phyloP scores from a whole-genome alignment of 352 stramenopile genomes.

The Thalassiosira mediterranea region DNA sequence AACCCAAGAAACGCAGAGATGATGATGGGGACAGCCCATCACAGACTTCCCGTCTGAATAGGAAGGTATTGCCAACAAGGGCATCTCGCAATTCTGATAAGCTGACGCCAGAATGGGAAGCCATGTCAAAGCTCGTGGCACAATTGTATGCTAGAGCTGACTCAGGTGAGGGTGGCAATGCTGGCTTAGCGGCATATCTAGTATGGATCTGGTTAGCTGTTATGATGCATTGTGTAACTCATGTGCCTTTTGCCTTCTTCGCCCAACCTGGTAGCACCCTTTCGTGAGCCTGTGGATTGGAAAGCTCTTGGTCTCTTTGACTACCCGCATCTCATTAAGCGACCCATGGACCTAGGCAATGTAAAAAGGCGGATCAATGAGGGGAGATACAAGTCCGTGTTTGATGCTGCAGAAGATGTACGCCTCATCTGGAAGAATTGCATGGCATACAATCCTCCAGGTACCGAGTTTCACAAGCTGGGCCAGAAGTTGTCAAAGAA shows the following conservation, averaged over 20 bases:
- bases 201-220: slow-evolving; percentile 22
- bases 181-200: slow-evolving; percentile 11
- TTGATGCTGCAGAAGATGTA: slow-evolving; percentile 80
- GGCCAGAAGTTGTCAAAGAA: slow-evolving; percentile 77
- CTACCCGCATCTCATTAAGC: slow-evolving; percentile 85
- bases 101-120: slow-evolving; percentile 51
- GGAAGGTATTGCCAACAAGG: slow-evolving; percentile 40
- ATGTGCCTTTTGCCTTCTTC: background rate
- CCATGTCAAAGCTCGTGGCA: slow-evolving; percentile 59
- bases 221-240: background rate
- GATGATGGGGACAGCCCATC: slow-evolving; percentile 5
- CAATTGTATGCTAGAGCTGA: slow-evolving; percentile 65
- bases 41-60: slow-evolving; percentile 1
- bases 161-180: slow-evolving; percentile 52
- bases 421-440: slow-evolving; percentile 88
- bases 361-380: slow-evolving; percentile 81
- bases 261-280: slow-evolving; percentile 45
- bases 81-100: slow-evolving; percentile 25
- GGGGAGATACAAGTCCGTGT: slow-evolving; percentile 78
- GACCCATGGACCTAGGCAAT: slow-evolving; percentile 85
- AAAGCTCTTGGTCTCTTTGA: slow-evolving; percentile 80
- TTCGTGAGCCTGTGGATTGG: slow-evolving; percentile 81
- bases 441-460: slow-evolving; percentile 86
- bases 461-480: slow-evolving; percentile 83
- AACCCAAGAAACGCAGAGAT: slow-evolving; percentile 38